Base-by-base conservation (phyloP, 768 basidiomycete species). In the Hericium erinaceus region DNA sequence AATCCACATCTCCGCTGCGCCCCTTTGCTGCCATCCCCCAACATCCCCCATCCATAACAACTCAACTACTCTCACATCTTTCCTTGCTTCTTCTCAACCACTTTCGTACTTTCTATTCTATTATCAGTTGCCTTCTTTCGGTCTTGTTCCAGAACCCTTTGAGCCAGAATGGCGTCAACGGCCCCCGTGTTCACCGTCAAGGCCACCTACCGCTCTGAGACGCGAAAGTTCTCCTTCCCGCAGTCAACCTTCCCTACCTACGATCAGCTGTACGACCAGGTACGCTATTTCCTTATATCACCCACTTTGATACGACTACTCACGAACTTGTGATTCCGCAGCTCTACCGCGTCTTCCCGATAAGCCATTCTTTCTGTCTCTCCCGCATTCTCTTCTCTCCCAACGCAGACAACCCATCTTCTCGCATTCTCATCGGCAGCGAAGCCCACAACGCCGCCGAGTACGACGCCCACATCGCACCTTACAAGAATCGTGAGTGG, bases 261-360 rank as follows among this genome's bases (percentile, higher is more conserved):
- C 65, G 69, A 78, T 2, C 74, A 87, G 61, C 74, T 91, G 41
- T 76, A 75, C 64, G 71, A 74, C 57, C 84, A 90, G 78, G 88
- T 87, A 68, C 41, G 78, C 28, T 20, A 24, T 54, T 33, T 51
- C 24, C 24, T 5, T 33, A 33, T 33, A 5, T 1, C 28, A 33
- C 4, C 28, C 28, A 33, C 28, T 33, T 33, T 33, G 28, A 4
- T 8, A 4, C 28, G 28, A 33, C 28, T 5, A 8, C 28, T 8
- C 4, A 33, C 50, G 24, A 33, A 60, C 58, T 22, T 46, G n/a
- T 18, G 11, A 41, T 60, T 48, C 57, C 24, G 28, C 62, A 91
- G 89, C 80, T 91, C 59, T 79, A 76, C 68, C 84, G 85, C 61
- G 74, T 89, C 58, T 89, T 90, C 66, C 80, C 82, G 62, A 76